Conservation (phyloP, 192 early-diverging fungal genomes). For the Fimicolochytrium jonesii region DNA sequence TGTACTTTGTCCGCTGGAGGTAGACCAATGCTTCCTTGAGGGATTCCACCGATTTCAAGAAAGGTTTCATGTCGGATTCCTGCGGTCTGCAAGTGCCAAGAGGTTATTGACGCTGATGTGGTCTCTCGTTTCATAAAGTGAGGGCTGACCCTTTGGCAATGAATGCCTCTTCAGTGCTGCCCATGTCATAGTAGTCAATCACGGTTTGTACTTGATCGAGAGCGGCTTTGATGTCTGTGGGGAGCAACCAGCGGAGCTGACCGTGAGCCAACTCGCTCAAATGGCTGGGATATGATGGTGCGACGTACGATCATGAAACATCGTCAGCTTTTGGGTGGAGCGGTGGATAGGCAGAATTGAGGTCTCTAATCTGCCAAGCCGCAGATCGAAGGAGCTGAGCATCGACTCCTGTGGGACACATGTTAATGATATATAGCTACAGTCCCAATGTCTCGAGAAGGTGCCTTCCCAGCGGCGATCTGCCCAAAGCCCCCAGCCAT, state of each 20-base stretch:
- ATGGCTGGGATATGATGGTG: not conserved
- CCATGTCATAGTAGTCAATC: constrained; percentile 65
- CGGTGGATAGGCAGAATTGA: constrained; percentile 79
- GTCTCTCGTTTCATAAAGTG: too few species aligned
- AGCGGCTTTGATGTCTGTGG: constrained; percentile 66
- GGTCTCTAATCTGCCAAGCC: constrained; percentile 65
- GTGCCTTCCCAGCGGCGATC: not conserved
- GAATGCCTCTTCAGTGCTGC: constrained; percentile 58
- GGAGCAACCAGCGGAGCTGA: too few species aligned
- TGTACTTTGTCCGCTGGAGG: constrained; percentile 35
- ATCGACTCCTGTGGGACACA: constrained; percentile 51
- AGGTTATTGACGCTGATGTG: not conserved
- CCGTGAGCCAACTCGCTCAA: too few species aligned
- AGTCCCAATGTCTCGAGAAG: not conserved
- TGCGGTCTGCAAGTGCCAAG: constrained; percentile 36
- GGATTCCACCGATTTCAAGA: constrained; percentile 56
- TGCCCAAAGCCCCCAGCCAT: not conserved
- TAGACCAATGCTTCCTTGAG: constrained; percentile 43
- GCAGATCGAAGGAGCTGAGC: constrained; percentile 69
- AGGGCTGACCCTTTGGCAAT: constrained; percentile 65
- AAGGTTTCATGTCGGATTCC: constrained; percentile 51
- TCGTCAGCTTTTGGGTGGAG: constrained; percentile 68
- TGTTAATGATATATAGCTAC: not conserved
- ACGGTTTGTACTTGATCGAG: constrained; percentile 57
- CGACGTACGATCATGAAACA: constrained; percentile 64